Evolutionary conservation across 345 rosid species (phyloP).

Genomic region (Populus ilicifolia): DNA sequence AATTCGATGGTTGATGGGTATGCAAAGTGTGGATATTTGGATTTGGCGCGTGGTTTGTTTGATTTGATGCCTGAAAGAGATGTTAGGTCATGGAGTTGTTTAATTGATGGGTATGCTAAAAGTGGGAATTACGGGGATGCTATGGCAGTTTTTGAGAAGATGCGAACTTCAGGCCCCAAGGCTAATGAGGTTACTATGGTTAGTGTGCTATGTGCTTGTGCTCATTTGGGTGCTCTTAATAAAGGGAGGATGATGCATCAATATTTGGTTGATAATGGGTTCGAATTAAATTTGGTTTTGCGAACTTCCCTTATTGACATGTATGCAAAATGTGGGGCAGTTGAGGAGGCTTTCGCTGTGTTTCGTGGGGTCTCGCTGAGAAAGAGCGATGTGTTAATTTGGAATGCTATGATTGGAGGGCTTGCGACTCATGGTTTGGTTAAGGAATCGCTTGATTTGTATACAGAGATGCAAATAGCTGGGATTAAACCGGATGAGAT

Average conservation of each 20-base stretch:
- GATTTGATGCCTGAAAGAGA: conserved; percentile 58
- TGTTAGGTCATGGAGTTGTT: conserved; percentile 81
- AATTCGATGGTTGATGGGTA: conserved; percentile 71
- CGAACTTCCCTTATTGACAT: conserved; percentile 79
- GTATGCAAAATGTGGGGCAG: conserved; percentile 86
- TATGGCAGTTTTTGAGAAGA: conserved; percentile 52
- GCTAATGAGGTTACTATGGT: conserved; percentile 91
- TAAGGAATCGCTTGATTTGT: conserved; percentile 54
- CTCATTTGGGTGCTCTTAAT: conserved; percentile 70
- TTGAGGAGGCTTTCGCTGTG: conserved; percentile 58
- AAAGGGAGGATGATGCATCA: conserved; percentile 58
- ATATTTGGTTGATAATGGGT: conserved; percentile 41
- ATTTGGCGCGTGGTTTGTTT: conserved; percentile 49
- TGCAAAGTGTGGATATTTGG: conserved; percentile 63
- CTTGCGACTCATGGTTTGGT: conserved; percentile 72
- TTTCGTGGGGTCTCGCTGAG: conserved; percentile 35
- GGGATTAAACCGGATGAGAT: conserved; percentile 70
- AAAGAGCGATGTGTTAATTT: conserved; percentile 56
- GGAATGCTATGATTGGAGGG: conserved; percentile 92
- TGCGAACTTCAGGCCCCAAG: conserved; percentile 41
- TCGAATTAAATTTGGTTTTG: conserved; percentile 52
- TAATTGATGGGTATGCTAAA: conserved; percentile 83
- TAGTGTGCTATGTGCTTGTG: conserved; percentile 80
- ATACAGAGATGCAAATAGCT: conserved; percentile 45
- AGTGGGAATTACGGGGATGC: conserved; percentile 54